A percentile compares a stretch with the other conserved stretches of the same genome.
Evolutionary conservation across 495 filamentous ascomycete species (phyloP).

Genomic region (Aspergillus haitiensis): DNA sequence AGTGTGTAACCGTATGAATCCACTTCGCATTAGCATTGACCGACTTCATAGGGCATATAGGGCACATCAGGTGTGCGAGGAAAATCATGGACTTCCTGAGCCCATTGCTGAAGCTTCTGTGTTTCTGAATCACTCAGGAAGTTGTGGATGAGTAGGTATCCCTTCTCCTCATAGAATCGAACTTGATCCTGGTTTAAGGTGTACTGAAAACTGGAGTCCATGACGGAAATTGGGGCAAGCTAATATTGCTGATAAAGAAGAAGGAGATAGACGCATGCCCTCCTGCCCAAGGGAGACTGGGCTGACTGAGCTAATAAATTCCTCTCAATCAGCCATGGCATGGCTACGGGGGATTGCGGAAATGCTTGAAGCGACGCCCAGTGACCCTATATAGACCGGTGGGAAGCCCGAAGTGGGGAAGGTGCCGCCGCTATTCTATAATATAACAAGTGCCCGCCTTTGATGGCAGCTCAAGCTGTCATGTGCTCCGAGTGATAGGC

Average conservation of each 20-base stretch:
- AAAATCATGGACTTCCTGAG: constrained; percentile 42
- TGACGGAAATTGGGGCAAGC: constrained; percentile 2
- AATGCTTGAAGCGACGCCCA: too few species aligned
- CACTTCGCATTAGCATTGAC: not conserved
- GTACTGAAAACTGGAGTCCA: constrained; percentile 28
- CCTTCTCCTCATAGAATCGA: constrained; percentile 35
- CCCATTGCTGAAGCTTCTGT: constrained; percentile 39
- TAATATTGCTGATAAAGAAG: too few species aligned
- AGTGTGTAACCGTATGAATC: too few species aligned
- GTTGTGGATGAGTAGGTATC: constrained; percentile 25
- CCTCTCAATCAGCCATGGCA: not conserved
- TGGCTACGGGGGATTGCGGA: too few species aligned
- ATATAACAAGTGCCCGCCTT: not conserved
- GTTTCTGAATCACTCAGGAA: constrained; percentile 35
- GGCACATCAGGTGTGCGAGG: constrained; percentile 37
- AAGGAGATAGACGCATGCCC: constrained; percentile 3
- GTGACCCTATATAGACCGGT: not conserved
- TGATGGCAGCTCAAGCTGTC: not conserved
- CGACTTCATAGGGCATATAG: constrained; percentile 50
- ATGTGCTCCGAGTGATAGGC: not conserved
- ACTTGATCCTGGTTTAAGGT: constrained; percentile 33
- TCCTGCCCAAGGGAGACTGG: not conserved
- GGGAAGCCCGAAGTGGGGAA: constrained; percentile 4
- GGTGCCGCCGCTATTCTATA: not conserved
- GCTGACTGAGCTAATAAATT: constrained; percentile 6